Evolutionary conservation across 345 rosid genomes (phyloP), one percentile per base, ranked within the genome.

Genomic region (Pistacia vera): DNA sequence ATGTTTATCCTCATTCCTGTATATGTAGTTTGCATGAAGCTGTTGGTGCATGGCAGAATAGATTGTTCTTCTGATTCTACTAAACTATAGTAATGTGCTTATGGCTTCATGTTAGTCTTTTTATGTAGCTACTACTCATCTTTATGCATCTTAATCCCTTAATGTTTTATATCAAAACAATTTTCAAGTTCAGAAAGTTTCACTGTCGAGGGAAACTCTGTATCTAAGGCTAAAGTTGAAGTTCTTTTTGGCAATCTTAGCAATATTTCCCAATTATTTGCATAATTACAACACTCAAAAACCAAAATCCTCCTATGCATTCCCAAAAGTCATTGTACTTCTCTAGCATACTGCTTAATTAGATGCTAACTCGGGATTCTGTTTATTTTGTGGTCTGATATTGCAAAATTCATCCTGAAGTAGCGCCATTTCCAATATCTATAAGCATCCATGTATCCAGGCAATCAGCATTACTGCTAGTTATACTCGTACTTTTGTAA

Each of bases 1-100:
- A 28, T 60, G n/a, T 16, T 57, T 79, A 33, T 65, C 68, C 58
- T 5, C 35, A 28, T 56, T 38, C 17, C 28, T 11, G 66, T 33
- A 12, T 67, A 55, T 48, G 18, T 56, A 51, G 25, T 54, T 75
- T 78, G 41, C 80, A 63, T 72, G 59, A 61, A 63, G 61, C 48
- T 64, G 36, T 66, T 71, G 74, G 49, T 48, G 33, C 69, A 28
- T 67, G 55, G 28, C 22, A 0, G 16, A 46, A 14, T 52, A 17
- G 38, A 57, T 54, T 69, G 9, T 46, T 17, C 60, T 9, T 71
- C 18, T 55, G 11, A 16, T 61, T 78, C n/a, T 46, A 10, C 14
- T 48, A 7, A 48, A 58, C 46, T 11, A 36, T 48, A 60, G 30
- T 46, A 25, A 60, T 55, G 14, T 66, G 48, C 16, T 3, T 35